Conservation (phyloP, 805 yeast genomes). For the Wickerhamiella cacticola region DNA sequence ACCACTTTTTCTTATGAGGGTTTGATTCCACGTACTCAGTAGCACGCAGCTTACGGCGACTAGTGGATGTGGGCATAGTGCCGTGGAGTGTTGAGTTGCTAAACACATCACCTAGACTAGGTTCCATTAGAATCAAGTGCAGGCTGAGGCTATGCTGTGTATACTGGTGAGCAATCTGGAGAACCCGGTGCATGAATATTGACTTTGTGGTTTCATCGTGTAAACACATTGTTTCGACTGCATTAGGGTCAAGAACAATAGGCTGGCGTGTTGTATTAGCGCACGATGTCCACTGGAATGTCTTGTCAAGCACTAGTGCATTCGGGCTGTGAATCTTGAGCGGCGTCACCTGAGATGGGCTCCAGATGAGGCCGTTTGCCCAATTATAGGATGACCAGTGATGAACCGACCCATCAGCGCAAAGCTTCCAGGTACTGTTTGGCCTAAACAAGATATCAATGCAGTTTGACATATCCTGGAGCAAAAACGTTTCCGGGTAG, state of each 20-base stretch:
- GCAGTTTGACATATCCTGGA: slow-evolving; percentile 5
- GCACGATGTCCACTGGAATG: slow-evolving; percentile 6
- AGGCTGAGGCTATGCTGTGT: slow-evolving; percentile 7
- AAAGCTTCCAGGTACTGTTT: slow-evolving; percentile 10
- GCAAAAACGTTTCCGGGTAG: slow-evolving; percentile 1
- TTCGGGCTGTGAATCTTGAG: slow-evolving; percentile 1
- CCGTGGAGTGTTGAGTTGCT: slow-evolving; percentile 5
- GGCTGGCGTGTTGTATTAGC: slow-evolving; percentile 6
- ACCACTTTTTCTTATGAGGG: background rate
- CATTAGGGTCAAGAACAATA: slow-evolving; percentile 10
- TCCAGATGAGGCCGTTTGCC: slow-evolving; percentile 11
- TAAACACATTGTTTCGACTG: slow-evolving; percentile 6
- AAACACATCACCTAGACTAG: slow-evolving; percentile 7
- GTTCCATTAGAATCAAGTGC: slow-evolving; percentile 9
- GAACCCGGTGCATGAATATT: slow-evolving; percentile 10
- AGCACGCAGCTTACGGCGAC: background rate
- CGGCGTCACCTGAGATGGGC: slow-evolving; percentile 5
- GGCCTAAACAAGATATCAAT: slow-evolving; percentile 8
- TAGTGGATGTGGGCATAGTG: background rate
- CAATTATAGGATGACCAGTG: slow-evolving; percentile 11
- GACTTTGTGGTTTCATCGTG: background rate
- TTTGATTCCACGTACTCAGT: slow-evolving; percentile 1
- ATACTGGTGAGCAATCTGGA: slow-evolving; percentile 11
- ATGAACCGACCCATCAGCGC: slow-evolving; percentile 4
- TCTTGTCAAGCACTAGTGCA: slow-evolving; percentile 9